phyloP scores from a whole-genome alignment of 192 early-diverging fungal species.

The Coemansia sp. region DNA sequence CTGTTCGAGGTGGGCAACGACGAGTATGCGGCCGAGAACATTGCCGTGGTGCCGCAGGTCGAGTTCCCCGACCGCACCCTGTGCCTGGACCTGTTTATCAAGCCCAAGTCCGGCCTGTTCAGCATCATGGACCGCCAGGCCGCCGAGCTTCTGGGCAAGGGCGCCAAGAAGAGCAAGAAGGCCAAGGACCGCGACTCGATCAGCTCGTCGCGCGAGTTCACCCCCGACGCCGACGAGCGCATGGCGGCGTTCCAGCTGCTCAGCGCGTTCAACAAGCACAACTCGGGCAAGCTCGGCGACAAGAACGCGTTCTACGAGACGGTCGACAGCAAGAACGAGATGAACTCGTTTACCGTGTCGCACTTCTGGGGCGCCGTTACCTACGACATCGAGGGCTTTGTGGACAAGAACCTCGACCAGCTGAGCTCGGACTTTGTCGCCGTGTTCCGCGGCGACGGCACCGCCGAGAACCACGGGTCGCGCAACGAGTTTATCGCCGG shows the following conservation, averaged over 20 bases:
- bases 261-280: slow-evolving; percentile 35
- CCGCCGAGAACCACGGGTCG: slow-evolving; percentile 59
- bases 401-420: slow-evolving; percentile 75
- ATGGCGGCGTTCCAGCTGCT: slow-evolving; percentile 45
- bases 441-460: slow-evolving; percentile 70
- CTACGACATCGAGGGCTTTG: slow-evolving; percentile 79
- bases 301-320: slow-evolving; percentile 28
- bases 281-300: slow-evolving; percentile 33
- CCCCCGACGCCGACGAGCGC: slow-evolving; percentile 21
- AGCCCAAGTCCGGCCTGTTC: slow-evolving; percentile 67
- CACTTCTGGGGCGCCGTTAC: slow-evolving; percentile 75
- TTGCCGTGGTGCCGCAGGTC: slow-evolving; percentile 67
- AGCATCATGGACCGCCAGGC: slow-evolving; percentile 67
- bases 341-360: slow-evolving; percentile 67
- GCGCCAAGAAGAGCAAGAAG: slow-evolving; percentile 20
- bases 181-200: slow-evolving; percentile 23
- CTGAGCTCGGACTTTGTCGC: slow-evolving; percentile 82
- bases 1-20: slow-evolving; percentile 56
- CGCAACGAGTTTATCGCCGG: slow-evolving; percentile 74
- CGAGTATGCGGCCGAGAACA: slow-evolving; percentile 76
- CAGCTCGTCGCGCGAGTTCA: slow-evolving; percentile 33
- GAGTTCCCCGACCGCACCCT: slow-evolving; percentile 57
- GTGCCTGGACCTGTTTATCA: slow-evolving; percentile 68
- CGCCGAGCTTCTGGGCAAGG: slow-evolving; percentile 26
- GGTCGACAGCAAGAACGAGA: slow-evolving; percentile 50